Conservation (phyloP, 129 eudicot species). For the Mikania micrantha region DNA sequence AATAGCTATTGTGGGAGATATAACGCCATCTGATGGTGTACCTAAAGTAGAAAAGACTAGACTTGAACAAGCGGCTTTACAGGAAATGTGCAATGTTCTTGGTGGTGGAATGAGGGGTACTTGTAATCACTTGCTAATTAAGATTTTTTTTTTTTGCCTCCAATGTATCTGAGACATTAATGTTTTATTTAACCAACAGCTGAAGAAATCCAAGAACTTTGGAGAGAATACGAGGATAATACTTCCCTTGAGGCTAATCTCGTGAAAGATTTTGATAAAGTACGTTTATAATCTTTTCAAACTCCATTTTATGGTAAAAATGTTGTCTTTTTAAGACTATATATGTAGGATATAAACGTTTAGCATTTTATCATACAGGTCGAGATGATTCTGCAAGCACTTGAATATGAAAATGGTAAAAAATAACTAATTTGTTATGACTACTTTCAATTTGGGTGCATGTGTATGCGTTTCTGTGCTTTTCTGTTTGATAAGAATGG, state of each 20-base stretch:
- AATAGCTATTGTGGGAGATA: conserved; percentile 92
- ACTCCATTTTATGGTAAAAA: not conserved
- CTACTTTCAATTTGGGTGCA: not conserved
- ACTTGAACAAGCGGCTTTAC: conserved; percentile 83
- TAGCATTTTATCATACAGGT: conserved; percentile 50
- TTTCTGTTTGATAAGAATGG: not conserved
- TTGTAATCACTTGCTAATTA: not conserved
- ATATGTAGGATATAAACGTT: conserved; percentile 56
- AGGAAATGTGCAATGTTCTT: conserved; percentile 95
- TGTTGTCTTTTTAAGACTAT: not conserved
- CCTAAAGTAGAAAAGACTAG: conserved; percentile 91
- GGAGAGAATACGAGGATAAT: conserved; percentile 94
- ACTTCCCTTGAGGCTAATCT: conserved; percentile 94
- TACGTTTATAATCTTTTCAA: conserved; percentile 15
- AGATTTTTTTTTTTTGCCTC: not conserved
- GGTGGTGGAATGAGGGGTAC: conserved; percentile 98
- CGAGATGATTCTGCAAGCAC: conserved; percentile 95
- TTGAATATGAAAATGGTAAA: conserved; percentile 87
- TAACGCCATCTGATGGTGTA: conserved; percentile 93
- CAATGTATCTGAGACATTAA: not conserved
- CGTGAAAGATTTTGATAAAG: conserved; percentile 98
- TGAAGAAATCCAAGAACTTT: conserved; percentile 84
- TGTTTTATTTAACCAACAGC: conserved; percentile 38
- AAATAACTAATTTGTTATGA: not conserved
- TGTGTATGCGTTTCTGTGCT: not conserved